Conservation (phyloP, 1,284 basidiomycete genomes). For the Malassezia arunalokei region DNA sequence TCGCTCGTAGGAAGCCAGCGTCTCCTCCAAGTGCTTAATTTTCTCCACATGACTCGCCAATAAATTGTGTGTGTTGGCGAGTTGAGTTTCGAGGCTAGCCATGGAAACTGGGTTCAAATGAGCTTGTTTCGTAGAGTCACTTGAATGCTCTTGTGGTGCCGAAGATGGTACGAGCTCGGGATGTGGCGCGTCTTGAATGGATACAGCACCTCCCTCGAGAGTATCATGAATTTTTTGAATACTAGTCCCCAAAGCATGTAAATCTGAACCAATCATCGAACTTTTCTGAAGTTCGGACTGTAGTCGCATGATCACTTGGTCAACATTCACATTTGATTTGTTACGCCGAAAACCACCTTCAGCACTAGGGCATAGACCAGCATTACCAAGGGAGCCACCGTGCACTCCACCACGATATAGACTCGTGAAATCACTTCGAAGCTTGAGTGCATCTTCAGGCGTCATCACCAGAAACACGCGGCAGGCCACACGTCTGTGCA, state of each 20-base stretch:
- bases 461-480: slow-evolving; percentile 77
- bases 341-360: slow-evolving; percentile 37
- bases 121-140: slow-evolving; percentile 2
- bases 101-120: slow-evolving; percentile 23
- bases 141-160: not conserved
- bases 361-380: slow-evolving; percentile 37
- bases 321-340: slow-evolving; percentile 53
- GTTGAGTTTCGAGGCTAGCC: slow-evolving; percentile 62
- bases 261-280: slow-evolving; percentile 79
- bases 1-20: slow-evolving; percentile 68
- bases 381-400: slow-evolving; percentile 33
- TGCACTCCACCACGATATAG: slow-evolving; percentile 40
- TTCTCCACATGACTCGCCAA: slow-evolving; percentile 71
- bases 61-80: slow-evolving; percentile 71
- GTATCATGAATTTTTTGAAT: slow-evolving; percentile 88
- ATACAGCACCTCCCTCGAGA: slow-evolving; percentile 58
- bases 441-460: slow-evolving; percentile 60
- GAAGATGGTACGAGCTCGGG: slow-evolving; percentile 37
- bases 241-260: slow-evolving; percentile 64
- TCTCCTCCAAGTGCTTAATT: slow-evolving; percentile 66
- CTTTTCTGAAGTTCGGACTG: slow-evolving; percentile 87
- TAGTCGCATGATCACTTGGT: slow-evolving; percentile 64
- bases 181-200: slow-evolving; percentile 42
- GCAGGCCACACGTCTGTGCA: slow-evolving; percentile 95
- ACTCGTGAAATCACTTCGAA: slow-evolving; percentile 41